Percentiles rank a stretch among this genome's conserved stretches.
Conservation (phyloP, 345 rosid genomes). For the Physaria fendleri region DNA sequence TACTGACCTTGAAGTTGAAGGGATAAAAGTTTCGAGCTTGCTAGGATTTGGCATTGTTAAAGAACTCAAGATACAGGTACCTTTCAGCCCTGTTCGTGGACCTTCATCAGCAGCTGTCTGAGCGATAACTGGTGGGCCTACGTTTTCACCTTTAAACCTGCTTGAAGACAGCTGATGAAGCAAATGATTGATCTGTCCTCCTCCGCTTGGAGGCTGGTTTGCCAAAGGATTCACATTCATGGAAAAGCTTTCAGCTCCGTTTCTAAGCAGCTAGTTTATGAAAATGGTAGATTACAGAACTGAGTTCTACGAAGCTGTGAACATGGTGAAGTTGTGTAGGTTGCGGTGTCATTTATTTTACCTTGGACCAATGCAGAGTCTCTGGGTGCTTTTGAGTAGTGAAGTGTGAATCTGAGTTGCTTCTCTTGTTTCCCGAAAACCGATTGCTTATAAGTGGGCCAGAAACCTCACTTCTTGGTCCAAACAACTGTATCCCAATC, state of each 20-base stretch:
- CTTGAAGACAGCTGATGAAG: conserved; percentile 54
- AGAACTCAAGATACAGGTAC: conserved; percentile 55
- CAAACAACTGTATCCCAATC: conserved; percentile 73
- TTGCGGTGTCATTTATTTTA: conserved; percentile 4
- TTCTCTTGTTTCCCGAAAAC: conserved; percentile 63
- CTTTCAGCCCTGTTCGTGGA: conserved; percentile 92
- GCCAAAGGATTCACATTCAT: conserved; percentile 38
- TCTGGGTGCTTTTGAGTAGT: conserved; percentile 63
- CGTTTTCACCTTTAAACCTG: conserved; percentile 57
- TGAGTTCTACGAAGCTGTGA: neutral
- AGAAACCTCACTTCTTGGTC: conserved; percentile 63
- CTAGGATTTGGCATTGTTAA: conserved; percentile 39
- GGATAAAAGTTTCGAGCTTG: conserved; percentile 24
- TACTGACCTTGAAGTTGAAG: conserved; percentile 56
- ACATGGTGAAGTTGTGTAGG: neutral
- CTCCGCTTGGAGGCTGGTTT: conserved; percentile 56
- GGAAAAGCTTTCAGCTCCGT: conserved; percentile 44
- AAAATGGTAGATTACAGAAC: neutral
- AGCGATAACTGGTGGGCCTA: conserved; percentile 41
- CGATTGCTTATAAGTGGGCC: conserved; percentile 57
- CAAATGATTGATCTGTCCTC: conserved; percentile 52
- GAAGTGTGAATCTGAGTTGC: conserved; percentile 65
- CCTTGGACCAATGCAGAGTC: conserved; percentile 76
- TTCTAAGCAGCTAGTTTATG: conserved; percentile 49
- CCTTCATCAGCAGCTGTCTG: conserved; percentile 98